phyloP scores from a whole-genome alignment of 371 early-diverging fungal genomes.

The Mortierella sp. region DNA sequence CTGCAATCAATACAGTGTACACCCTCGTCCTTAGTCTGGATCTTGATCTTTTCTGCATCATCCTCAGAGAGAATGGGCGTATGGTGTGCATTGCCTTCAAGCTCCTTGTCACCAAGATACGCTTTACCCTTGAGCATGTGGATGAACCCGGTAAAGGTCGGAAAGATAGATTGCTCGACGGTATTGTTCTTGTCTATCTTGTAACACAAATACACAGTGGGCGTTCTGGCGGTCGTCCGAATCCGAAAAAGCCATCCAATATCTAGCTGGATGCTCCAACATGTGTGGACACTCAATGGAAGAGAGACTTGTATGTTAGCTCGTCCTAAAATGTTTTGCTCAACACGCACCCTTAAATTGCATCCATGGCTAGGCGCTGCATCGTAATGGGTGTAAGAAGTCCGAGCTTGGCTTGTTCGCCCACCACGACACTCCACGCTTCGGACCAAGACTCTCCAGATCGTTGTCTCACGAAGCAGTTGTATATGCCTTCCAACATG shows the following conservation, averaged over 20 bases:
- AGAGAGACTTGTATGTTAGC: neutral
- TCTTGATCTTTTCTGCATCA: conserved; percentile 58
- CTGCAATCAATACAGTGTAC: conserved; percentile 71
- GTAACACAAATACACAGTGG: conserved; percentile 6
- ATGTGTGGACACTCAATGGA: neutral
- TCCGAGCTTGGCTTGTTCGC: neutral
- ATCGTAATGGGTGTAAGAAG: neutral
- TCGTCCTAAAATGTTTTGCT: neutral
- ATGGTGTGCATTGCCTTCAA: conserved; percentile 60
- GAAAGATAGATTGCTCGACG: neutral
- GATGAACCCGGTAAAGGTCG: conserved; percentile 33
- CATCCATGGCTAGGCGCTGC: neutral
- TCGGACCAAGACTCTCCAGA: neutral
- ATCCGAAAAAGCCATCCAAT: no score
- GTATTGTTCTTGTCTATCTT: conserved; percentile 10
- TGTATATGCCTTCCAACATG: neutral
- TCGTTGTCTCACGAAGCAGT: neutral
- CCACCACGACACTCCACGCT: neutral
- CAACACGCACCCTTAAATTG: neutral
- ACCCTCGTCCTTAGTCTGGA: conserved; percentile 64
- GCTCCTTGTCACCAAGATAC: conserved; percentile 62
- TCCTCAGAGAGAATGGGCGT: conserved; percentile 65
- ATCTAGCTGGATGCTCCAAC: neutral
- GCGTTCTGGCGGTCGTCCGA: neutral
- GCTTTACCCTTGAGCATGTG: conserved; percentile 75